phyloP scores from a whole-genome alignment of 2,329 filamentous ascomycete genomes.

The Coniochaeta ligniaria region DNA sequence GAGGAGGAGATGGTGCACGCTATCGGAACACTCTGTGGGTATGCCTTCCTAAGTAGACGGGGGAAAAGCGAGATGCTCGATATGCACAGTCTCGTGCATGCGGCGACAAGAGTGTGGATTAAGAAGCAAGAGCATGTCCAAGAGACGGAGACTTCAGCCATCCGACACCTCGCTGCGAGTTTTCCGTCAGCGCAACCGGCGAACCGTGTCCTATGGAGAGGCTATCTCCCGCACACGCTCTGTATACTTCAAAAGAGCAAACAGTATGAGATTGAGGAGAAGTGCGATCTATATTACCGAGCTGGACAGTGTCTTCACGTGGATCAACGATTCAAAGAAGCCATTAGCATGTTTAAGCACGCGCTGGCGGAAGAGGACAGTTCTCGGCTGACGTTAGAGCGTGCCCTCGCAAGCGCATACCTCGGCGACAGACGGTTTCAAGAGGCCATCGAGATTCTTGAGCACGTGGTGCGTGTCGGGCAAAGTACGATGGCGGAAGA shows the following conservation, averaged over 20 bases:
- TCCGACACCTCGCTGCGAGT: too few species aligned
- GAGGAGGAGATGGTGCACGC: conserved; percentile 14
- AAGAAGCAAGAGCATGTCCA: background rate
- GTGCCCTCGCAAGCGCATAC: conserved; percentile 10
- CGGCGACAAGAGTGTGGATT: conserved; percentile 22
- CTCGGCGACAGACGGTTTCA: conserved; percentile 10
- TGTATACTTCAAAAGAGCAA: too few species aligned
- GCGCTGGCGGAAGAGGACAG: too few species aligned
- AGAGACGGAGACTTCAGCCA: background rate
- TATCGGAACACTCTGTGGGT: conserved; percentile 23
- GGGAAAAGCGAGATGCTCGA: conserved; percentile 18
- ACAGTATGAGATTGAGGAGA: too few species aligned
- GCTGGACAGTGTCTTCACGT: too few species aligned
- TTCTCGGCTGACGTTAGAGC: conserved; percentile 2
- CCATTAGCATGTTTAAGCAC: too few species aligned
- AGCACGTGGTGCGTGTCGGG: conserved; percentile 7
- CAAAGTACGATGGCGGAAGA: background rate
- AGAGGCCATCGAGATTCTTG: conserved; percentile 11
- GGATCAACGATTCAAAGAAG: too few species aligned
- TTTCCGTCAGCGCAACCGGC: too few species aligned
- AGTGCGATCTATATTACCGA: too few species aligned
- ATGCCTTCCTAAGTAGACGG: conserved; percentile 21
- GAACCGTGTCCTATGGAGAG: too few species aligned
- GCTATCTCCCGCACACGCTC: too few species aligned
- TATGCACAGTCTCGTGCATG: conserved; percentile 29